phyloP scores from a whole-genome alignment of 148 eudicot species.

The Cornus kousa region DNA sequence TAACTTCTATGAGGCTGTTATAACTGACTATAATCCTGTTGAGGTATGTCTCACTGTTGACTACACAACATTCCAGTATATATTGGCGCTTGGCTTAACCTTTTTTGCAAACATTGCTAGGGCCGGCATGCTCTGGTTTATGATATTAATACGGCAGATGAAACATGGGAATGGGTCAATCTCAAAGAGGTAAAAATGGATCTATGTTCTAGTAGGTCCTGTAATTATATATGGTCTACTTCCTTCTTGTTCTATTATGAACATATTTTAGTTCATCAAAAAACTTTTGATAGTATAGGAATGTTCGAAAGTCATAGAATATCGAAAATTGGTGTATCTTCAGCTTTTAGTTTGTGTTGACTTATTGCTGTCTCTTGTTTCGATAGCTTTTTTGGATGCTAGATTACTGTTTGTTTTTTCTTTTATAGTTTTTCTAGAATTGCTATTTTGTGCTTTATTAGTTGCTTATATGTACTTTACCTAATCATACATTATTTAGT shows the following conservation, averaged over 20 bases:
- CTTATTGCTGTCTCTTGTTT: background rate
- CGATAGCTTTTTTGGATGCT: background rate
- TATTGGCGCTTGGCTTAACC: constrained; percentile 3
- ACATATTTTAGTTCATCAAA: background rate
- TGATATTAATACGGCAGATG: constrained; percentile 46
- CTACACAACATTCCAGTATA: constrained; percentile 9
- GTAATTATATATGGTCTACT: background rate
- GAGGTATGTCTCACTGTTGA: constrained; percentile 21
- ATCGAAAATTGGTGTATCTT: background rate
- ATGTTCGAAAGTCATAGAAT: background rate
- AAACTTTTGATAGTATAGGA: background rate
- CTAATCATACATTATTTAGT: background rate
- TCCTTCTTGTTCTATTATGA: background rate
- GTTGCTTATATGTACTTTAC: background rate
- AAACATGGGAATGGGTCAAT: constrained; percentile 71
- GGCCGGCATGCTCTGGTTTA: constrained; percentile 59
- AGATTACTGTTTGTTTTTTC: too few species aligned
- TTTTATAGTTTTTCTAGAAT: too few species aligned
- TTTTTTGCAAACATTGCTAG: constrained; percentile 25
- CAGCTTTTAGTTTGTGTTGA: background rate
- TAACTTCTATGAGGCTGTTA: constrained; percentile 58
- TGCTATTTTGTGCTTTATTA: background rate
- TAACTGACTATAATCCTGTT: constrained; percentile 42
- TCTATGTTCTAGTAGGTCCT: background rate
- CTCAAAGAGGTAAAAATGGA: constrained; percentile 52